Conservation (phyloP, 2,329 filamentous ascomycete species). For the Nemania sp. region DNA sequence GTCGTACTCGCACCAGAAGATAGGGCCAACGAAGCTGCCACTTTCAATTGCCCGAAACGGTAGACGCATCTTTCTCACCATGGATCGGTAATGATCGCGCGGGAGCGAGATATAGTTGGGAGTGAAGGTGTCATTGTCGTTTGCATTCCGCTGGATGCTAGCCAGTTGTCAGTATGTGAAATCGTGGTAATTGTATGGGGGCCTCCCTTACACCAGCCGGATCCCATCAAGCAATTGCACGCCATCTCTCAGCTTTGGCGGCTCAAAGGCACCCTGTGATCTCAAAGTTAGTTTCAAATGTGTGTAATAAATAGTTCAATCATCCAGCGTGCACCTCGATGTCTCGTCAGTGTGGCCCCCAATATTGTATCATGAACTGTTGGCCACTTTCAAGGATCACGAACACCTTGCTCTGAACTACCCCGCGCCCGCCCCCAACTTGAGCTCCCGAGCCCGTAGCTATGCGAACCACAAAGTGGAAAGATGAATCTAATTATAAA, state of each 20-base stretch:
- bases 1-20: conserved; percentile 64
- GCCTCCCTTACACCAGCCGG: conserved; percentile 55
- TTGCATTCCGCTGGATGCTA: conserved; percentile 60
- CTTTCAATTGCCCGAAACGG: conserved; percentile 63
- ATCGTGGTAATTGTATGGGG: neutral
- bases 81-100: conserved; percentile 54
- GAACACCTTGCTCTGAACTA: neutral
- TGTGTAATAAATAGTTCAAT: no score
- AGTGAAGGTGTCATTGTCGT: conserved; percentile 61
- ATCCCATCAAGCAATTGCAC: conserved; percentile 54
- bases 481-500: no score
- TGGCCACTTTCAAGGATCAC: neutral
- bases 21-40: conserved; percentile 62
- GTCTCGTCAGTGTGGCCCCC: neutral
- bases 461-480: neutral
- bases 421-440: conserved; percentile 8
- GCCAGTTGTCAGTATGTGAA: conserved; percentile 17
- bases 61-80: conserved; percentile 58
- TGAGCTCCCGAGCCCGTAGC: neutral
- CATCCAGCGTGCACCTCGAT: no score
- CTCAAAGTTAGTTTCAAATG: conserved; percentile 12
- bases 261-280: conserved; percentile 56
- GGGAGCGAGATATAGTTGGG: conserved; percentile 58
- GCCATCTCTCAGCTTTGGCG: conserved; percentile 47
- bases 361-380: neutral